phyloP scores from a whole-genome alignment of 2,329 filamentous ascomycete species.

The Hymenoscyphus repandus region DNA sequence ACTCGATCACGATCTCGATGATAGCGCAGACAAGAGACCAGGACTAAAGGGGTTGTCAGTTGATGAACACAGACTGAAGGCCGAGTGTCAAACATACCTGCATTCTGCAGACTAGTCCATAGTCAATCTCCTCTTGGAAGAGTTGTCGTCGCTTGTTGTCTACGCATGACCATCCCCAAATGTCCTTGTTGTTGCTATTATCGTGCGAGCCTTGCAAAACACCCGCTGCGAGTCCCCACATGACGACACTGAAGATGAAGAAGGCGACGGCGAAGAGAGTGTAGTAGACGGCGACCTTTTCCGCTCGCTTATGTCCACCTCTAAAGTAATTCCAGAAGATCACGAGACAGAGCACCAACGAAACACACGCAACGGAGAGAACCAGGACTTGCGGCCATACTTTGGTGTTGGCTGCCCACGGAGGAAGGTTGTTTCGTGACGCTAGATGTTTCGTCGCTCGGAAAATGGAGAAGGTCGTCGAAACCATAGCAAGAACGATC shows the following conservation, averaged over 20 bases:
- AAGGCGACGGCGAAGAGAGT: slow-evolving; percentile 88
- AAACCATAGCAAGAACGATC: slow-evolving; percentile 87
- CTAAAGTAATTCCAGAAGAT: slow-evolving; percentile 84
- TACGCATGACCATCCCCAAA: slow-evolving; percentile 98
- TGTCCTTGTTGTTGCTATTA: slow-evolving; percentile 72
- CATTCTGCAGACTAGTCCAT: slow-evolving; percentile 85
- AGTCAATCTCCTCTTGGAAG: slow-evolving; percentile 77
- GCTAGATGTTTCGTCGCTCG: slow-evolving; percentile 75
- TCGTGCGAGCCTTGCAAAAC: slow-evolving; percentile 75
- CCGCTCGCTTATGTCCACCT: slow-evolving; percentile 80
- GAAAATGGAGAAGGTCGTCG: slow-evolving; percentile 87
- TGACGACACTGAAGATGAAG: slow-evolving; percentile 87
- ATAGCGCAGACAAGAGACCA: slow-evolving; percentile 96
- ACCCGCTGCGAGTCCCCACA: slow-evolving; percentile 86
- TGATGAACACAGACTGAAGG: background rate
- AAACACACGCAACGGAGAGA: slow-evolving; percentile 72
- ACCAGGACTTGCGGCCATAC: slow-evolving; percentile 88
- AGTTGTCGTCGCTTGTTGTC: slow-evolving; percentile 76
- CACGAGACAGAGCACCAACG: slow-evolving; percentile 69
- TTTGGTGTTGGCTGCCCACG: slow-evolving; percentile 77
- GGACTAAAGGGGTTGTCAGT: slow-evolving; percentile 52
- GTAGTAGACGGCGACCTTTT: slow-evolving; percentile 94
- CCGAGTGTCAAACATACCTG: slow-evolving; percentile 47
- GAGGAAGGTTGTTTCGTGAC: slow-evolving; percentile 70
- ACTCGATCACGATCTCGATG: slow-evolving; percentile 91